Conservation (phyloP, 2,329 filamentous ascomycete species). For the Pochonia chlamydosporia region DNA sequence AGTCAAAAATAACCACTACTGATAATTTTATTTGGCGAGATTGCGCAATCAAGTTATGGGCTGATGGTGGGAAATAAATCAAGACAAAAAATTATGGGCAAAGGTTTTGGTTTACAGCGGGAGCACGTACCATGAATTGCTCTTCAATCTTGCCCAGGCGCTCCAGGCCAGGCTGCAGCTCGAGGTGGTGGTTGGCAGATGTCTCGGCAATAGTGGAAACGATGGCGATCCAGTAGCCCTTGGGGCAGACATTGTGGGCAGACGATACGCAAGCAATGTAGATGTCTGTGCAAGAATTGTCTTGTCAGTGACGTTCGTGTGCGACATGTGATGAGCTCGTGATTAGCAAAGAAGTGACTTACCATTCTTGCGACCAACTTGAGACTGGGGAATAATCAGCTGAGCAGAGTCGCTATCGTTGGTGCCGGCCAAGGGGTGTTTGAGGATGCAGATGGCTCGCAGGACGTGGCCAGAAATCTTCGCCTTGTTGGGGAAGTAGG, state of each 20-base stretch:
- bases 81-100: neutral
- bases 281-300: constrained; percentile 56
- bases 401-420: constrained; percentile 85
- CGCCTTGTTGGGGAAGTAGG: constrained; percentile 90
- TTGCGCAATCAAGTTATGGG: neutral
- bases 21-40: neutral
- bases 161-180: constrained; percentile 88
- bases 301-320: neutral
- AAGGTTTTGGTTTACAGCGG: no score
- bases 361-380: constrained; percentile 96
- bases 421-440: constrained; percentile 88
- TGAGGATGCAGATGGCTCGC: constrained; percentile 95
- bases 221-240: constrained; percentile 98
- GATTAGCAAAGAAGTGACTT: constrained; percentile 22
- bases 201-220: constrained; percentile 96
- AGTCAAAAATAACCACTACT: neutral
- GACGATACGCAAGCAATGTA: constrained; percentile 95
- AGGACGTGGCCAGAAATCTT: constrained; percentile 84
- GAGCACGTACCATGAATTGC: constrained; percentile 73
- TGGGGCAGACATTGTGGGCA: constrained; percentile 96
- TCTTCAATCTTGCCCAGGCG: constrained; percentile 91
- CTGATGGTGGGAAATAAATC: neutral
- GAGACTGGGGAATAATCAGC: constrained; percentile 95
- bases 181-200: constrained; percentile 87
- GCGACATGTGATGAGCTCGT: neutral